These are phyloP conservation scores for Blastocystis sp. DNA, from an alignment of 352 stramenopile species.

Conservation along the genomic window DNA sequence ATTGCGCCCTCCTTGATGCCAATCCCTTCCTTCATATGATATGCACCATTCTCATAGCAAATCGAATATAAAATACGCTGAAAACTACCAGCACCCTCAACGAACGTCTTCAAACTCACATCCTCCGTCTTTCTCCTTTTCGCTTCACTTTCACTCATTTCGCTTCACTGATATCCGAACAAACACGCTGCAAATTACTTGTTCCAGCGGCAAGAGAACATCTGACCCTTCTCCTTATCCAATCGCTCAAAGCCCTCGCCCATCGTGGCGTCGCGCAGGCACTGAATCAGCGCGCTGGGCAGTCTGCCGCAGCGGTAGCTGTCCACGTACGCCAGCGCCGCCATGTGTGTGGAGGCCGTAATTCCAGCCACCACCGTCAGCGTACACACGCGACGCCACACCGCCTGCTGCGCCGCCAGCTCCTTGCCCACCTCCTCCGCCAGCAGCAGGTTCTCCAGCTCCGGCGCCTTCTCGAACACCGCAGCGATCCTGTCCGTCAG, in stretches of 20 bases:
- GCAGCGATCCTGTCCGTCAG: background rate
- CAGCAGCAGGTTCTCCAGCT: background rate
- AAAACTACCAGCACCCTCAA: too few relatives aligned
- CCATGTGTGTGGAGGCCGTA: background rate
- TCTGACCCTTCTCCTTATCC: conserved; percentile 37
- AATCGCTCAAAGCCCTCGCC: conserved; percentile 45
- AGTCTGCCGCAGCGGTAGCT: background rate
- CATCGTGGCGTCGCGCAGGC: conserved; percentile 18
- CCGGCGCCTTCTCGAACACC: background rate
- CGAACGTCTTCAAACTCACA: too few relatives aligned
- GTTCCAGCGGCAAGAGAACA: conserved; percentile 47
- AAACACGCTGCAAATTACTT: conserved; percentile 20
- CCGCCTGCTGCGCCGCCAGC: conserved; percentile 2
- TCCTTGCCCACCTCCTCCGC: background rate
- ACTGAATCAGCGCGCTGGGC: conserved; percentile 17
- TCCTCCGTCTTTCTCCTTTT: too few relatives aligned
- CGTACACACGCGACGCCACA: conserved; percentile 9
- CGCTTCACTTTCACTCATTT: too few relatives aligned
- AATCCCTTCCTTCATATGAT: too few relatives aligned
- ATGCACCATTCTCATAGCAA: too few relatives aligned
- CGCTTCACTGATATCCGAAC: background rate
- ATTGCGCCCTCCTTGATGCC: too few relatives aligned
- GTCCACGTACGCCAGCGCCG: conserved; percentile 18
- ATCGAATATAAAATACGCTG: too few relatives aligned
- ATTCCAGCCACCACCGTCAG: conserved; percentile 6